Evolutionary conservation across 1,284 basidiomycete genomes (phyloP).

Genomic region (Apiotrichum siamense): DNA sequence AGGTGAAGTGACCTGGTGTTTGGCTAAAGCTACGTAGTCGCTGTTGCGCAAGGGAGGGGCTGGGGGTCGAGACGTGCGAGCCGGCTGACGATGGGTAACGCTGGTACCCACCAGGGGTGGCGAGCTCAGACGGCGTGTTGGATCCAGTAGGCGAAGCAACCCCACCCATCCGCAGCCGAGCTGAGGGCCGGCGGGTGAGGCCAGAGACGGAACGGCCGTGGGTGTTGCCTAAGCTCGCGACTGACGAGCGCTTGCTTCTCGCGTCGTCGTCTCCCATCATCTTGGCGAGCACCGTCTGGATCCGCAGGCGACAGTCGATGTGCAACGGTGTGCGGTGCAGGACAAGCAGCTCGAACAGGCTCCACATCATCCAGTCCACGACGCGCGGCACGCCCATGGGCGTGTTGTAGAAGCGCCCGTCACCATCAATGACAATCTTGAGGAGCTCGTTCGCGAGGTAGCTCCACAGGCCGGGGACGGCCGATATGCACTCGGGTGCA

Average conservation of each 20-base stretch:
- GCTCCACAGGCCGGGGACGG: slow-evolving; percentile 33
- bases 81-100: not conserved
- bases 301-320: slow-evolving; percentile 59
- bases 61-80: not conserved
- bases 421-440: slow-evolving; percentile 17
- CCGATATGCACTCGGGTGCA: slow-evolving; percentile 44
- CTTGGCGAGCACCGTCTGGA: slow-evolving; percentile 43
- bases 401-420: slow-evolving; percentile 19
- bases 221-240: slow-evolving; percentile 9
- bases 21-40: not conserved
- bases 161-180: not conserved
- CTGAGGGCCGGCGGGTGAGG: slow-evolving; percentile 8
- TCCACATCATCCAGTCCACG: slow-evolving; percentile 69
- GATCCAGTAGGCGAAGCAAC: not conserved
- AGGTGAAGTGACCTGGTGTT: not conserved
- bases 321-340: slow-evolving; percentile 59
- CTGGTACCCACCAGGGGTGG: not conserved
- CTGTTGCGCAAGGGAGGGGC: not conserved
- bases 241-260: slow-evolving; percentile 5
- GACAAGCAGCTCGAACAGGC: slow-evolving; percentile 61
- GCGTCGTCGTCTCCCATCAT: slow-evolving; percentile 10
- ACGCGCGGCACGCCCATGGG: slow-evolving; percentile 15
- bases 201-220: slow-evolving; percentile 1
- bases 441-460: slow-evolving; percentile 26
- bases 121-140: not conserved